Evolutionary conservation across 2,329 filamentous ascomycete genomes (phyloP).

Genomic region (Rhynchosporium secalis): DNA sequence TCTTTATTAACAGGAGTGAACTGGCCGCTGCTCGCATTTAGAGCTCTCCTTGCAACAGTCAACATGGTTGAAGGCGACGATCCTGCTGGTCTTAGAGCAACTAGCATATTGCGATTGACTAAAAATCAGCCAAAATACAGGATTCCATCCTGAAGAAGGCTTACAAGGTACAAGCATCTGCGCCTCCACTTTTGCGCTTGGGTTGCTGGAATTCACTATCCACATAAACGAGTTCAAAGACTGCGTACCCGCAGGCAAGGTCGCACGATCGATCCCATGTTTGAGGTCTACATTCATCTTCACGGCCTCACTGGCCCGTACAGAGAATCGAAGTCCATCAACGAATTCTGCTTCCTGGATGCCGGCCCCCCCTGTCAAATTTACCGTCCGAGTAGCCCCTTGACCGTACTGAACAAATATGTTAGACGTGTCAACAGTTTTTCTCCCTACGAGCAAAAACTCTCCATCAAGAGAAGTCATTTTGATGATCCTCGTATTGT

Average conservation of each 20-base stretch:
- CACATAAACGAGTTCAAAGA: slow-evolving; percentile 26
- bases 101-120: slow-evolving; percentile 30
- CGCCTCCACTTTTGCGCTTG: slow-evolving; percentile 15
- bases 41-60: slow-evolving; percentile 25
- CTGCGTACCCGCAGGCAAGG: slow-evolving; percentile 22
- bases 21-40: slow-evolving; percentile 25
- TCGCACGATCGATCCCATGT: slow-evolving; percentile 22
- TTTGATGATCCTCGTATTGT: slow-evolving; percentile 40
- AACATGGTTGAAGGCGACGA: slow-evolving; percentile 26
- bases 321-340: slow-evolving; percentile 35
- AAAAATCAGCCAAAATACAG: neutral
- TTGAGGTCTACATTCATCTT: slow-evolving; percentile 26
- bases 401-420: slow-evolving; percentile 42
- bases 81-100: slow-evolving; percentile 18
- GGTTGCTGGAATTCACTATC: slow-evolving; percentile 26
- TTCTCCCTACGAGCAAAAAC: slow-evolving; percentile 38
- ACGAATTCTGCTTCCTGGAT: slow-evolving; percentile 37
- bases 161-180: slow-evolving; percentile 27
- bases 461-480: slow-evolving; percentile 40
- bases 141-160: neutral
- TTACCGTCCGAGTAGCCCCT: slow-evolving; percentile 38
- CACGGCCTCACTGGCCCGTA: slow-evolving; percentile 17
- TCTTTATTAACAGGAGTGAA: slow-evolving; percentile 20
- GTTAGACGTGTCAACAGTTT: slow-evolving; percentile 34
- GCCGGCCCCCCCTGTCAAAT: slow-evolving; percentile 33